Evolutionary conservation across 345 rosid genomes (phyloP).

Genomic region (Acer negundo): DNA sequence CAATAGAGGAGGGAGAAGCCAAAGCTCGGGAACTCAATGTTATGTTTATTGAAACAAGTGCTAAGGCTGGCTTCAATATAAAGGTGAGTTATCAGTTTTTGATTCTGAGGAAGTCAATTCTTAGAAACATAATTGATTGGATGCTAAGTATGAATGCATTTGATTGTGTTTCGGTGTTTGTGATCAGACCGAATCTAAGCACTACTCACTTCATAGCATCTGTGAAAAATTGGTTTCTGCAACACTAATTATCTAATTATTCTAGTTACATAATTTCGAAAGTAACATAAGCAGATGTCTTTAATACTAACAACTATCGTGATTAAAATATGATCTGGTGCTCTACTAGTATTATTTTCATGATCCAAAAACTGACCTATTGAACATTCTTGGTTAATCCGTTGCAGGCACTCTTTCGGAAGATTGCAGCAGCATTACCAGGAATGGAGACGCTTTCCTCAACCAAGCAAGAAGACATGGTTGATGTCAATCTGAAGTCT

Average conservation of each 20-base stretch:
- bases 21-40: conserved; percentile 83
- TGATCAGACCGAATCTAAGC: background rate
- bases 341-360: background rate
- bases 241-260: too few relatives aligned
- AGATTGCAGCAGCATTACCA: conserved; percentile 90
- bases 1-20: conserved; percentile 90
- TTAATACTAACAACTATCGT: background rate
- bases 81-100: conserved; percentile 47
- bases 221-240: too few relatives aligned
- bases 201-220: background rate
- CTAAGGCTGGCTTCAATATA: conserved; percentile 93
- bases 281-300: background rate
- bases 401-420: conserved; percentile 73
- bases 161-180: background rate
- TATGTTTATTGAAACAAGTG: conserved; percentile 89
- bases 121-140: background rate
- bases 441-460: conserved; percentile 95
- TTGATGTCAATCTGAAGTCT: conserved; percentile 88
- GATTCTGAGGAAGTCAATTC: background rate
- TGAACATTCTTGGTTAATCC: background rate
- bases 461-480: conserved; percentile 91
- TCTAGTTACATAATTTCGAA: background rate
- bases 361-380: background rate
- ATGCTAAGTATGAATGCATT: background rate
- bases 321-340: background rate